Percentiles rank a stretch among this genome's conserved stretches.
Conservation (phyloP, 768 basidiomycete species). For the Paxillus rubicundulus region DNA sequence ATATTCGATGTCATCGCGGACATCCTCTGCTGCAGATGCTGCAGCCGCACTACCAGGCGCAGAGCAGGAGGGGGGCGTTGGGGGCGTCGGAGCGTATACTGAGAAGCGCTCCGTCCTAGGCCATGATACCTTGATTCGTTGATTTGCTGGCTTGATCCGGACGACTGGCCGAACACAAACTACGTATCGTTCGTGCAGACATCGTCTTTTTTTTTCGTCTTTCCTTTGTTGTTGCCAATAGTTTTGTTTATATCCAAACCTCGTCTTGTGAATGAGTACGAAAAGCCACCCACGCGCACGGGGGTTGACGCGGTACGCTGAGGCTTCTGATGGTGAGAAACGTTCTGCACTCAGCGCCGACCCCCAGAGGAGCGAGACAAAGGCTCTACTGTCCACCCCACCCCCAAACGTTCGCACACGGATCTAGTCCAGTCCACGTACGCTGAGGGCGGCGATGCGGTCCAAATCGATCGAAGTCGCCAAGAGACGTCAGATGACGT, state of each 20-base stretch:
- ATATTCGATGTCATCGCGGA: constrained; percentile 62
- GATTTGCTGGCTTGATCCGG: background rate
- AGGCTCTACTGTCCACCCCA: background rate
- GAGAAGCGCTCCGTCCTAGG: background rate
- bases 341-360: background rate
- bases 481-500: background rate
- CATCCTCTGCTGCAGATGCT: constrained; percentile 43
- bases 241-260: background rate
- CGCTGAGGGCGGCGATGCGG: background rate
- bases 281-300: background rate
- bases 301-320: background rate
- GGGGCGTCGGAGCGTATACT: background rate
- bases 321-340: too few relatives aligned
- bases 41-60: constrained; percentile 16
- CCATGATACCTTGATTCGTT: background rate
- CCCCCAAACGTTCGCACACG: background rate
- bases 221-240: background rate
- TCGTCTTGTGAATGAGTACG: background rate
- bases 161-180: background rate
- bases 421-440: background rate
- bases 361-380: background rate
- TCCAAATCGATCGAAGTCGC: background rate
- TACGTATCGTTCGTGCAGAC: background rate
- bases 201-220: too few relatives aligned
- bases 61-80: constrained; percentile 6